Evolutionary conservation across 2,329 filamentous ascomycete species (phyloP).

Genomic region (Annulohypoxylon truncatum): DNA sequence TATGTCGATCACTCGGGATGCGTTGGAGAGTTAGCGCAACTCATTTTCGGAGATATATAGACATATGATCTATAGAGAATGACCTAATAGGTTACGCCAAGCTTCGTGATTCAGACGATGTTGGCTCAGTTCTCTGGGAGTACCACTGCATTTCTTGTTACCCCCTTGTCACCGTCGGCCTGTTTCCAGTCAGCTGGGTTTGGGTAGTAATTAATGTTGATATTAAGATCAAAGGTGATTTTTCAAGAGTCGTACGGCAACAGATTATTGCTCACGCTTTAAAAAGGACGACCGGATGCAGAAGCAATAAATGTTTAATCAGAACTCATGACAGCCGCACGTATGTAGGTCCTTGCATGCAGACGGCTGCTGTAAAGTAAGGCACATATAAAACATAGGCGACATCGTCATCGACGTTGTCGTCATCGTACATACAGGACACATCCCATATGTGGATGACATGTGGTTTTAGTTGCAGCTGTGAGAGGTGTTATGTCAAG

Average conservation of each 20-base stretch:
- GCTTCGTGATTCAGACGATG: conserved; percentile 33
- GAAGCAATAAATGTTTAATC: conserved; percentile 16
- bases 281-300: conserved; percentile 18
- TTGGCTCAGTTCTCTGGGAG: conserved; percentile 16
- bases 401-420: conserved; percentile 12
- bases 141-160: background rate
- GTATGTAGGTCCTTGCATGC: conserved; percentile 16
- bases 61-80: conserved; percentile 32
- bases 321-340: conserved; percentile 23
- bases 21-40: conserved; percentile 17
- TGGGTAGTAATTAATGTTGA: conserved; percentile 25
- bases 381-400: conserved; percentile 14
- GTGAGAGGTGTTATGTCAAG: conserved; percentile 1
- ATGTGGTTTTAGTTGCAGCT: conserved; percentile 22
- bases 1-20: conserved; percentile 30
- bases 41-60: conserved; percentile 26
- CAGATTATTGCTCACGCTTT: conserved; percentile 3
- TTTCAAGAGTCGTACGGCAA: background rate
- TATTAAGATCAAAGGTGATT: conserved; percentile 10
- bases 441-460: conserved; percentile 1
- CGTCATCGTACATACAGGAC: conserved; percentile 37
- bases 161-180: conserved; percentile 3
- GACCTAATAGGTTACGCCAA: conserved; percentile 20
- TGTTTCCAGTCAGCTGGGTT: conserved; percentile 37
- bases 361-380: conserved; percentile 14